Evolutionary conservation across 495 filamentous ascomycete genomes (phyloP).

Genomic region (Annulohypoxylon moriforme): DNA sequence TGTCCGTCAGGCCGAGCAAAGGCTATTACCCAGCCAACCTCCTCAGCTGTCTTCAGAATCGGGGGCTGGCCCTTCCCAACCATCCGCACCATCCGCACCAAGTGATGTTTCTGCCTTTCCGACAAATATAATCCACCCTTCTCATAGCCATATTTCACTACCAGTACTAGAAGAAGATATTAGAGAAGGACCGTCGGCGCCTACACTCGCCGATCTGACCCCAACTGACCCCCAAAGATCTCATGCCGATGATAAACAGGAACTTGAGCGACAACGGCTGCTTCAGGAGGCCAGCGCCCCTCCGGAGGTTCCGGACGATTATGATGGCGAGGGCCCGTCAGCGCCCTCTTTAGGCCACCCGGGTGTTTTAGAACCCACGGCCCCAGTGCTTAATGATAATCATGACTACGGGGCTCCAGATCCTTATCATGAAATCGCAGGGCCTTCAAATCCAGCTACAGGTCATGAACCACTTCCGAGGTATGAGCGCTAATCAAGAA

Average conservation of each 20-base stretch:
- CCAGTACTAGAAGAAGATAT: conserved; percentile 7
- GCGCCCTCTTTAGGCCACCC: conserved; percentile 31
- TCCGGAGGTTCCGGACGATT: conserved; percentile 60
- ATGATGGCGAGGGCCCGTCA: conserved; percentile 48
- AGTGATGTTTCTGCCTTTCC: conserved; percentile 26
- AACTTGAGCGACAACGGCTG: conserved; percentile 80
- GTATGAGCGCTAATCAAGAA: conserved; percentile 54
- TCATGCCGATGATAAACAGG: conserved; percentile 82
- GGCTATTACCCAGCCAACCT: conserved; percentile 77
- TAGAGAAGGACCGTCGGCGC: conserved; percentile 57
- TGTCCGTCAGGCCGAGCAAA: conserved; percentile 72
- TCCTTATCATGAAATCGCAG: conserved; percentile 46
- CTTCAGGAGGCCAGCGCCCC: conserved; percentile 80
- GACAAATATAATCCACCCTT: conserved; percentile 53
- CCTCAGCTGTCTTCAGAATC: conserved; percentile 53
- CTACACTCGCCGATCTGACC: conserved; percentile 58
- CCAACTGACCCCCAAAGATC: conserved; percentile 46
- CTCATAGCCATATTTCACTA: conserved; percentile 32
- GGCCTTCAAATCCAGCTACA: conserved; percentile 28
- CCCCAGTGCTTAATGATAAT: conserved; percentile 73
- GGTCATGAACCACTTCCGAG: conserved; percentile 56
- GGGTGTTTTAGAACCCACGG: conserved; percentile 62
- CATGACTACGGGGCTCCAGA: conserved; percentile 62
- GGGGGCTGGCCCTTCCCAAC: conserved; percentile 62
- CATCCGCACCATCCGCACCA: conserved; percentile 45